Percentiles rank a stretch among this genome's conserved stretches.
These are phyloP conservation scores for Trichoderma lentiforme DNA, from an alignment of 2,329 filamentous ascomycete species.

Conservation along the genomic window DNA sequence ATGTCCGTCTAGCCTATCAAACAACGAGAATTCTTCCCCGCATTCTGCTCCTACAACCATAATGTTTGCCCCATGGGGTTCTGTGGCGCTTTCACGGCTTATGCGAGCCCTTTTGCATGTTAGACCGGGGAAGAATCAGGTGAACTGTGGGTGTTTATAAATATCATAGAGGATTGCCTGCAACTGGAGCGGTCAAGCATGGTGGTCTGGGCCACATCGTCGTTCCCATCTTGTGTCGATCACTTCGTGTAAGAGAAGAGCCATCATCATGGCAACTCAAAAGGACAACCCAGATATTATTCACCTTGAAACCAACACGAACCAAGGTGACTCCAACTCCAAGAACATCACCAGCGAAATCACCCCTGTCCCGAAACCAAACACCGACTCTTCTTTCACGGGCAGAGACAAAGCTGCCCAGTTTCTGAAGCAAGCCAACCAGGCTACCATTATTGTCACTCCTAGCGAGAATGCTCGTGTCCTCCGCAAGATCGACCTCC, in stretches of 20 bases:
- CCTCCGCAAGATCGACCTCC: constrained; percentile 46
- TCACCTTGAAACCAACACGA: background rate
- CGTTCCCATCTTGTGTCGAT: background rate
- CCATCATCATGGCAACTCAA: background rate
- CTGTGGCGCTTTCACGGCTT: background rate
- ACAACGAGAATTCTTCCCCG: background rate
- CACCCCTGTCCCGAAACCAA: background rate
- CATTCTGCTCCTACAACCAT: background rate
- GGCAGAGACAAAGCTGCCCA: constrained; percentile 46
- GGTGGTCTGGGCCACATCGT: background rate
- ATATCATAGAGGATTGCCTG: constrained; percentile 2
- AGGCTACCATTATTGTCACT: constrained; percentile 44
- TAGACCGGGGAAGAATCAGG: background rate
- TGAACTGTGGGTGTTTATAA: constrained; percentile 2
- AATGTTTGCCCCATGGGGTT: constrained; percentile 1
- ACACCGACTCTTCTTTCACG: background rate
- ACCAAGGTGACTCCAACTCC: background rate
- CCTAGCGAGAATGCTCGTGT: constrained; percentile 49
- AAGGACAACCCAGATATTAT: constrained; percentile 17
- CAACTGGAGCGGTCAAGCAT: background rate
- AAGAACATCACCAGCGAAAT: constrained; percentile 3
- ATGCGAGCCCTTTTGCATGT: background rate
- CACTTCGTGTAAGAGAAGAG: background rate
- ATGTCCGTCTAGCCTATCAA: constrained; percentile 12
- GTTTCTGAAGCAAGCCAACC: constrained; percentile 44